Conservation (phyloP, 305 asterid species). For the Solanum hybrid region DNA sequence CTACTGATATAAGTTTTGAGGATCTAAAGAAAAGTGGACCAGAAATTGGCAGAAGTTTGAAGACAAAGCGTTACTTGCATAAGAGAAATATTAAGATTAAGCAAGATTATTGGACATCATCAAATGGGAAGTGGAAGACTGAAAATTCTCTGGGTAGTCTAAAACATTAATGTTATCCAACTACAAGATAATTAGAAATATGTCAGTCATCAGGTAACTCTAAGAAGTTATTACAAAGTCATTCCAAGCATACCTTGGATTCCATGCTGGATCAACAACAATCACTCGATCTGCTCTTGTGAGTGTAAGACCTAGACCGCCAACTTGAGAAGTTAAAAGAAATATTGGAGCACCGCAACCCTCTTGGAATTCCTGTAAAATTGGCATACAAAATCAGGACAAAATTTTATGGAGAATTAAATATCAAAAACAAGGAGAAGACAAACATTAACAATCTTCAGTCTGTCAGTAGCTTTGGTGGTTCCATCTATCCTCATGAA, state of each 20-base stretch:
- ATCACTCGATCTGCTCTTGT: constrained; percentile 96
- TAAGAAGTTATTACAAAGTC: background rate
- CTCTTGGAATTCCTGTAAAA: constrained; percentile 81
- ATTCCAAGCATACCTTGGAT: constrained; percentile 59
- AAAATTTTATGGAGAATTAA: background rate
- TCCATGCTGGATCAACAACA: constrained; percentile 67
- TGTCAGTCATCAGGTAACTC: background rate
- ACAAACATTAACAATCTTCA: constrained; percentile 58
- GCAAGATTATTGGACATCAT: background rate
- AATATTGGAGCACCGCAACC: constrained; percentile 73
- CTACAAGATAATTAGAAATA: background rate
- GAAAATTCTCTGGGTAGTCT: background rate
- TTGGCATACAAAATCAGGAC: background rate
- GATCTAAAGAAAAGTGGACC: background rate
- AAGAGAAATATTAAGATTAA: background rate
- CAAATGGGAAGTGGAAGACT: background rate
- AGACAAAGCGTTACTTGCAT: background rate
- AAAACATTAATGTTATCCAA: background rate
- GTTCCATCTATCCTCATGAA: constrained; percentile 90
- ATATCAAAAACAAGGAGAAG: background rate
- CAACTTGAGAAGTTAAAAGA: constrained; percentile 92
- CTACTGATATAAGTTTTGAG: background rate
- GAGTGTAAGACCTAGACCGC: constrained; percentile 94
- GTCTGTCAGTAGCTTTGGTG: constrained; percentile 66
- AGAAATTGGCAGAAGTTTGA: background rate